Evolutionary conservation across 75 land plant species (phyloP), one percentile per base, ranked within the genome.

Genomic region (Gnetum montanum): DNA sequence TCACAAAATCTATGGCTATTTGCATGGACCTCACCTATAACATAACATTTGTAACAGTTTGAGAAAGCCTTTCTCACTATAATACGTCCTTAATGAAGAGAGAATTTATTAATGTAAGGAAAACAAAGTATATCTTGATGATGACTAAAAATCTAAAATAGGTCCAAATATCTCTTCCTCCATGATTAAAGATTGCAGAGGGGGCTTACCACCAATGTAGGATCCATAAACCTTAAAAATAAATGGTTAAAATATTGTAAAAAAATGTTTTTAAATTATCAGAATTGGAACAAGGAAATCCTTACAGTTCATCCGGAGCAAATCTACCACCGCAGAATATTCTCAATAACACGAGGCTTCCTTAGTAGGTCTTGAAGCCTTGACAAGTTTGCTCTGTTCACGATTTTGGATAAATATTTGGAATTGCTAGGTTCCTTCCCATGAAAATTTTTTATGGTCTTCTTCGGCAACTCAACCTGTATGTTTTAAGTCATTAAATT

Each of bases 111-210:
- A n/a, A n/a, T n/a, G n/a, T 18, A 91, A 79, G n/a, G 94, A 86
- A 24, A 91, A 79, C 52, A 91, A 54, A 2, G n/a, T n/a, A n/a
- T n/a, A n/a, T n/a, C n/a, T n/a, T n/a, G n/a, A n/a, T n/a, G n/a
- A n/a, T n/a, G n/a, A n/a, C n/a, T n/a, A n/a, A n/a, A n/a, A n/a
- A n/a, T n/a, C n/a, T n/a, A n/a, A n/a, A n/a, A n/a, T n/a, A n/a
- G 97, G 97, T 2, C 97, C 97, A 63, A 91, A 88, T 22, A 91
- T 91, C 61, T 88, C 97, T 43, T 91, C 94, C 7, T 55, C 59
- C 97, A 91, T 91, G 13, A 91, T 67, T 16, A 51, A 43, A 16
- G 97, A 50, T 49, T 79, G 76, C 43, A 66, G 45, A 7, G 89
- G 95, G 81, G 82, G 61, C 88, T 65, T 22, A 84, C 44, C 51